A percentile compares a stretch with the other conserved stretches of the same genome.
Conservation (phyloP, 148 eudicot species). For the Rhododendron griersonianum region DNA sequence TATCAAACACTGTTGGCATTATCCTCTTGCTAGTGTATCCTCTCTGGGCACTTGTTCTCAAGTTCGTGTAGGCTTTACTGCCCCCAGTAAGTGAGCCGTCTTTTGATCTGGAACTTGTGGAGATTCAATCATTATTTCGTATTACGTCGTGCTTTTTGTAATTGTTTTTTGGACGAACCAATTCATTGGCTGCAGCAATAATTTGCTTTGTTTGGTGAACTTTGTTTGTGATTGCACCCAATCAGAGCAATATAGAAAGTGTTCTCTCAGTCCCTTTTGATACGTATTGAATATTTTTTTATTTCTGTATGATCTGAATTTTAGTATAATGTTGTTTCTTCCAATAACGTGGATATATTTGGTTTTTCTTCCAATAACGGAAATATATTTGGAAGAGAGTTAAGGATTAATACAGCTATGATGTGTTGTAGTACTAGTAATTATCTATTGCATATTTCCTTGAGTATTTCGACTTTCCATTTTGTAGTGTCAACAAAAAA, state of each 20-base stretch:
- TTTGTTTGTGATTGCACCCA: neutral
- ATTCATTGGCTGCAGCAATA: neutral
- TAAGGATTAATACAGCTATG: neutral
- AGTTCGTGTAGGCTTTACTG: conserved; percentile 19
- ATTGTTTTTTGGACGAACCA: neutral
- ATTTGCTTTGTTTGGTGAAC: neutral
- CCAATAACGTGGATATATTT: neutral
- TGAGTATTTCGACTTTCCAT: neutral
- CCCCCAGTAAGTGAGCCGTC: neutral
- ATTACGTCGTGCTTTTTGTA: neutral
- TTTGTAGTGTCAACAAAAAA: neutral
- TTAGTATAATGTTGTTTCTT: neutral
- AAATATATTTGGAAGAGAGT: neutral
- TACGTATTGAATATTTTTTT: neutral
- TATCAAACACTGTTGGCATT: conserved; percentile 81
- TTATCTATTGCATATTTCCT: neutral
- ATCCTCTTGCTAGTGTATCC: conserved; percentile 69
- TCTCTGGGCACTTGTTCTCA: conserved; percentile 58
- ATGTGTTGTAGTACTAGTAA: neutral
- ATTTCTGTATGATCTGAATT: neutral
- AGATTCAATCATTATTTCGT: neutral
- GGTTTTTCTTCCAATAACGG: neutral
- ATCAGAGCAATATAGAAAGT: neutral
- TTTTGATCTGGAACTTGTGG: neutral
- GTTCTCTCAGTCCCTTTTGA: neutral